Evolutionary conservation across 164 flowering plant species (phyloP).

Genomic region (Sedum album): DNA sequence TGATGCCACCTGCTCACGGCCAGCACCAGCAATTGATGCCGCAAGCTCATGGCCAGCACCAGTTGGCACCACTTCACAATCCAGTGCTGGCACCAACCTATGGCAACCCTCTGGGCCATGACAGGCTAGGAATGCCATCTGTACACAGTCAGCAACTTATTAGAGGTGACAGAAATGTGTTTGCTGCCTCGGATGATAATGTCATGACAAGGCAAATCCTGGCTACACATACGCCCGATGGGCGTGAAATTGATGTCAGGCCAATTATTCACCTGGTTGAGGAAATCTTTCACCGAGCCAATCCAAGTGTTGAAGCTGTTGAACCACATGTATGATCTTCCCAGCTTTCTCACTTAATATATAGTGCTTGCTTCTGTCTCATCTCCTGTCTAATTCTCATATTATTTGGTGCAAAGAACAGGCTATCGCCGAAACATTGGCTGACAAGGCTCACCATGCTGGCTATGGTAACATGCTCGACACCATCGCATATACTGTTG

Average conservation of each 20-base stretch:
- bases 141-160: neutral
- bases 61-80: neutral
- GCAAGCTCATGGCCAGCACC: neutral
- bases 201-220: constrained; percentile 19
- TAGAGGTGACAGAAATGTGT: constrained; percentile 1
- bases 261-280: constrained; percentile 24
- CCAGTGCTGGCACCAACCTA: neutral
- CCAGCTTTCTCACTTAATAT: neutral
- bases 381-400: neutral
- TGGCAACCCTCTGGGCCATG: neutral
- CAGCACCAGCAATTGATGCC: neutral
- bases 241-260: constrained; percentile 18
- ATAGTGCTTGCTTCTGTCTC: neutral
- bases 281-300: constrained; percentile 20
- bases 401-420: neutral
- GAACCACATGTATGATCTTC: neutral
- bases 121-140: neutral
- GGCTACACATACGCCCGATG: constrained; percentile 26
- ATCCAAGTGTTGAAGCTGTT: neutral
- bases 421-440: constrained; percentile 6
- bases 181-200: constrained; percentile 17
- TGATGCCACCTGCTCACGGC: too few relatives aligned
- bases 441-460: constrained; percentile 13
- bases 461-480: constrained; percentile 11
- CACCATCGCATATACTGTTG: constrained; percentile 17